Conservation (phyloP, 768 basidiomycete genomes). For the Agaricus subrufescens region DNA sequence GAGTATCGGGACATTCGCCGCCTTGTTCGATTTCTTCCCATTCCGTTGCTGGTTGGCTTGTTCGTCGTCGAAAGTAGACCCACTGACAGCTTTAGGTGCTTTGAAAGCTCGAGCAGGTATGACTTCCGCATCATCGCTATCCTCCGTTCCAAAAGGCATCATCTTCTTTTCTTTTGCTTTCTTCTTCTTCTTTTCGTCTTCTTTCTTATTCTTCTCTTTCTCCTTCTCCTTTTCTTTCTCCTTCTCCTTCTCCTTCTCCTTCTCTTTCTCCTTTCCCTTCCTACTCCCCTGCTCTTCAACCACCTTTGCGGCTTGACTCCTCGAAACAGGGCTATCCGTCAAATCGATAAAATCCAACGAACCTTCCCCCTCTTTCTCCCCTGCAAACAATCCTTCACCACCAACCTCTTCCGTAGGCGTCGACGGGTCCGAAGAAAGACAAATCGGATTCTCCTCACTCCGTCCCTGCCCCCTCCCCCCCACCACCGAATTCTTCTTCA, state of each 20-base stretch:
- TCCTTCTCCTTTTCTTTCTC: slow-evolving; percentile 4
- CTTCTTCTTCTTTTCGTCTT: background rate
- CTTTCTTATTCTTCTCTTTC: background rate
- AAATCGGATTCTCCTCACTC: slow-evolving; percentile 5
- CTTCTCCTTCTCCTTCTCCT: background rate
- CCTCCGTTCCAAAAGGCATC: slow-evolving; percentile 11
- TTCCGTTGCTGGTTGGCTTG: background rate
- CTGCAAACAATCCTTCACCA: background rate
- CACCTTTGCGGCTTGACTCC: background rate
- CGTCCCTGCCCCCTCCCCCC: background rate
- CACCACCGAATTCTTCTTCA: background rate
- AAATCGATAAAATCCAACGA: slow-evolving; percentile 3
- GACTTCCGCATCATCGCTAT: slow-evolving; percentile 8
- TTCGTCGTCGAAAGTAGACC: background rate
- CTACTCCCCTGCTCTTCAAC: background rate
- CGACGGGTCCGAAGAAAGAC: background rate
- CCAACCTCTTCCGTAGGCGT: background rate
- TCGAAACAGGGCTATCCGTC: background rate
- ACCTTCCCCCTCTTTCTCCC: background rate
- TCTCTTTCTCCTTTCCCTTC: background rate
- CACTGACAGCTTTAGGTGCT: background rate
- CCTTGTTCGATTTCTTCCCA: background rate
- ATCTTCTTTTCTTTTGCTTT: slow-evolving; percentile 11
- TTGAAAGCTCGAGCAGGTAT: background rate
- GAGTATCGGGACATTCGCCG: background rate